Evolutionary conservation across 148 eudicot species (phyloP).

Genomic region (Amaranthus cruentus): DNA sequence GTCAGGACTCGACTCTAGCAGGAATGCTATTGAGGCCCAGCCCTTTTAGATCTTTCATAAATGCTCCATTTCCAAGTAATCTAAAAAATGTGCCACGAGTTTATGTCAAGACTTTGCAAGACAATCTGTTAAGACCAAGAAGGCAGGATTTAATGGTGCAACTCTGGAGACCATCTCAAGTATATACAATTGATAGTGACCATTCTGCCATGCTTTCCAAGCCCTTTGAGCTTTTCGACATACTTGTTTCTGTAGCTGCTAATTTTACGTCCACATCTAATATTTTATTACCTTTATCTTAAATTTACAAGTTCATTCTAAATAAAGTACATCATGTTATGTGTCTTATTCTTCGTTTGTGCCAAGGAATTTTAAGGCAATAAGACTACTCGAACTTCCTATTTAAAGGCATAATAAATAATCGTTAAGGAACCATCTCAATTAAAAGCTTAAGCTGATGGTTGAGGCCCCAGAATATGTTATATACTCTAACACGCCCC

Average conservation of each 20-base stretch:
- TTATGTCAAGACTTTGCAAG: slow-evolving; percentile 34
- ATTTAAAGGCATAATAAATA: no score
- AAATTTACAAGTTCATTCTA: no score
- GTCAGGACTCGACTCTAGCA: slow-evolving; percentile 29
- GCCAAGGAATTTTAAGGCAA: no score
- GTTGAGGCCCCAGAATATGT: no score
- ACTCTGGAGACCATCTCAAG: slow-evolving; percentile 31
- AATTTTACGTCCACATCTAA: no score
- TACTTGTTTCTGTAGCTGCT: slow-evolving; percentile 15
- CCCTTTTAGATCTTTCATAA: slow-evolving; percentile 11
- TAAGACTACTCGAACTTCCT: no score
- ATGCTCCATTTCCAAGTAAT: slow-evolving; percentile 13
- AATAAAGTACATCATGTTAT: no score
- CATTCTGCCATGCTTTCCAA: slow-evolving; percentile 34
- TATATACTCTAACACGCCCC: no score
- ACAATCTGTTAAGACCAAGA: slow-evolving; percentile 5
- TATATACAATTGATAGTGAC: slow-evolving; percentile 30
- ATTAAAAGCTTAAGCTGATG: no score
- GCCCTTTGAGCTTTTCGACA: slow-evolving; percentile 18
- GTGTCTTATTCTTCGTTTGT: no score
- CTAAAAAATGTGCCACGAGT: slow-evolving; percentile 28
- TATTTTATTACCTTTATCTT: no score
- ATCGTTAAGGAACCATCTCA: no score
- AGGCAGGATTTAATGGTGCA: slow-evolving; percentile 31
- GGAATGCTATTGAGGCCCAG: slow-evolving; percentile 23